Evolutionary conservation across 2,329 filamentous ascomycete species (phyloP), one percentile per base, ranked within the genome.

Genomic region (Cladophialophora carrionii): DNA sequence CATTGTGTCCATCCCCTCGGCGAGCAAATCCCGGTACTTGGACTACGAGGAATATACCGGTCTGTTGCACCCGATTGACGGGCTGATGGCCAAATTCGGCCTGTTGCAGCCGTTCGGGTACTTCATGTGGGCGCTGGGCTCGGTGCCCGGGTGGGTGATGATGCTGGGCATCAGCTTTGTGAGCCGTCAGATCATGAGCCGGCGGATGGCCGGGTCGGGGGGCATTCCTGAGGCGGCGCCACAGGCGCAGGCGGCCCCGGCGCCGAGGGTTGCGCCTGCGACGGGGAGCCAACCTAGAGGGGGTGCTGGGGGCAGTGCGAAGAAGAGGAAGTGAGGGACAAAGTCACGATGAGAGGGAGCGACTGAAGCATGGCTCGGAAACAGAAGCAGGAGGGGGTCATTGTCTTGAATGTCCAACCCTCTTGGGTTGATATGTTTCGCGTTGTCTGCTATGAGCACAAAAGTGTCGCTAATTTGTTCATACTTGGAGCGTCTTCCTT

Each of bases 101-200:
- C 75, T 88, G 57, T 80, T 78, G 49, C 74, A 86, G 61, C 82
- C 83, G 17, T 73, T 86, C 41, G 87, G 82, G 6, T 87, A 87
- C 69, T 73, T 80, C 51, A 79, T 88, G 61, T 87, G 80, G 74
- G 82, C 73, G 32, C 82, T 88, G 73, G 78, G 81, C 37, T 79
- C 81, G 75, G 80, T 88, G 70, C 87, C 87, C 2, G 87, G 83
- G 71, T 89, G 87, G 87, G 72, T 84, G 64, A 83, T 87, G 68
- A 88, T 89, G 87, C 82, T 89, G 68, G 75, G 80, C 49, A 84
- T 89, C 75, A 85, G 82, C 61, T 84, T 88, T 75, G 73, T 86
- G 71, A 87, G 83, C 77, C 78, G 86, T 71, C 82, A 81, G 12
- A 78, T 88, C 74, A 88, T 88, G 86, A 66, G 62, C 48, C 64